A percentile compares a stretch with the other conserved stretches of the same genome.
Conservation (phyloP, 2,329 filamentous ascomycete genomes). For the Aspergillus sp. region DNA sequence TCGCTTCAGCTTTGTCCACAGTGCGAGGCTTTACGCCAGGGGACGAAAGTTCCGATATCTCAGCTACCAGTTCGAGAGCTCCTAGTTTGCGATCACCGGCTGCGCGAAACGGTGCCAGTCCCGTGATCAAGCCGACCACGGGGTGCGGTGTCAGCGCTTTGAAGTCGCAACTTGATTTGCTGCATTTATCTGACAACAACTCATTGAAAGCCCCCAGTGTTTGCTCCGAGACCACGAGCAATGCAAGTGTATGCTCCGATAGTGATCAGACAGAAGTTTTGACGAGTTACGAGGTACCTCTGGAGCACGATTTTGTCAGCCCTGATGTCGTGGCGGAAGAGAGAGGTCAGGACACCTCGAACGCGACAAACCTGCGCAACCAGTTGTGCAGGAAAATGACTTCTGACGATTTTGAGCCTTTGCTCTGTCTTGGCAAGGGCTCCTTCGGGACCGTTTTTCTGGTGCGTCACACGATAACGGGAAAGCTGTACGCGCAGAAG, state of each 20-base stretch:
- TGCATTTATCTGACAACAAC: slow-evolving; percentile 58
- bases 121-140: slow-evolving; percentile 43
- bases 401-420: slow-evolving; percentile 76
- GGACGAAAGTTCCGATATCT: slow-evolving; percentile 41
- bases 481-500: slow-evolving; percentile 91
- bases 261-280: slow-evolving; percentile 61
- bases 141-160: slow-evolving; percentile 64
- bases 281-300: slow-evolving; percentile 74
- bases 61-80: slow-evolving; percentile 28
- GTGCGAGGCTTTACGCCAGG: slow-evolving; percentile 39
- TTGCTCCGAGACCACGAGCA: slow-evolving; percentile 43
- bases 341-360: slow-evolving; percentile 34
- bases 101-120: slow-evolving; percentile 33
- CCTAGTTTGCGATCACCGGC: slow-evolving; percentile 23
- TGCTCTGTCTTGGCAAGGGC: slow-evolving; percentile 91
- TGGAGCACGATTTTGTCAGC: slow-evolving; percentile 80
- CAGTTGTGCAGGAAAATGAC: slow-evolving; percentile 71
- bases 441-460: slow-evolving; percentile 91
- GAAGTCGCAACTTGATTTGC: slow-evolving; percentile 69
- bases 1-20: slow-evolving; percentile 30
- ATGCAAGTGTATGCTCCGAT: slow-evolving; percentile 53
- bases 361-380: slow-evolving; percentile 48
- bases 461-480: slow-evolving; percentile 81
- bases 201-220: slow-evolving; percentile 48
- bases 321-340: slow-evolving; percentile 38